A percentile compares a stretch with the other conserved stretches of the same genome.
Evolutionary conservation across 169 alveolate genomes (phyloP).

Genomic region (Eimeria sp.): DNA sequence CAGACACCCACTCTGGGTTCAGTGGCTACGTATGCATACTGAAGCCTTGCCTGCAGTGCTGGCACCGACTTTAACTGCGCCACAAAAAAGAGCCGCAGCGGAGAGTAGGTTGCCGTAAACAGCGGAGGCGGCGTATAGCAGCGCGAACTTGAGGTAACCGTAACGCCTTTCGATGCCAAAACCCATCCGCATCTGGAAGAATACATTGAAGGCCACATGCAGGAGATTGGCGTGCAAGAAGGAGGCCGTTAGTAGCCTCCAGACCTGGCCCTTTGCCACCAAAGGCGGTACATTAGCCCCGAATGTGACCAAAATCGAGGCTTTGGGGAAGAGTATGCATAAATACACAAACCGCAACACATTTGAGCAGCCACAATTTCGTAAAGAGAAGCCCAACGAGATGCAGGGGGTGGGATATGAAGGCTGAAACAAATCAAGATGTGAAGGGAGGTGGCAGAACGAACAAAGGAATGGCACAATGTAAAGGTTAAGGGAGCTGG

Average conservation of each 20-base stretch:
- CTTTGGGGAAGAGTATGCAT: conserved; percentile 54
- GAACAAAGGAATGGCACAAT: background rate
- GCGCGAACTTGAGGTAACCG: conserved; percentile 86
- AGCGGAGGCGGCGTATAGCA: conserved; percentile 88
- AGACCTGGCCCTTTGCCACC: conserved; percentile 90
- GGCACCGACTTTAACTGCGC: conserved; percentile 90
- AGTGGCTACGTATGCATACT: background rate
- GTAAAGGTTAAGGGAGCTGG: background rate
- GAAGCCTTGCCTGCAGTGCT: conserved; percentile 88
- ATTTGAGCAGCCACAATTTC: background rate
- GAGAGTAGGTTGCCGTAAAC: conserved; percentile 89
- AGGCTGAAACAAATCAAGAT: background rate
- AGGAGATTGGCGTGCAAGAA: conserved; percentile 90
- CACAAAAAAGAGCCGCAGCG: conserved; percentile 88
- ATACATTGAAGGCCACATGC: conserved; percentile 91
- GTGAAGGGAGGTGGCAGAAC: background rate
- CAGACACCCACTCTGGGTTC: background rate
- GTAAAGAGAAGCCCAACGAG: background rate
- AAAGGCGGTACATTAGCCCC: conserved; percentile 90
- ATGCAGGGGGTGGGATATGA: background rate
- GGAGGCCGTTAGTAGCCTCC: conserved; percentile 89
- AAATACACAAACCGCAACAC: background rate
- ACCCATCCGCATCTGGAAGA: conserved; percentile 91
- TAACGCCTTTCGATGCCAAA: conserved; percentile 89
- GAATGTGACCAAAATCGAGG: conserved; percentile 75